Evolutionary conservation across 208 protist genomes (phyloP).

Genomic region (Leishmania martiniquensis): DNA sequence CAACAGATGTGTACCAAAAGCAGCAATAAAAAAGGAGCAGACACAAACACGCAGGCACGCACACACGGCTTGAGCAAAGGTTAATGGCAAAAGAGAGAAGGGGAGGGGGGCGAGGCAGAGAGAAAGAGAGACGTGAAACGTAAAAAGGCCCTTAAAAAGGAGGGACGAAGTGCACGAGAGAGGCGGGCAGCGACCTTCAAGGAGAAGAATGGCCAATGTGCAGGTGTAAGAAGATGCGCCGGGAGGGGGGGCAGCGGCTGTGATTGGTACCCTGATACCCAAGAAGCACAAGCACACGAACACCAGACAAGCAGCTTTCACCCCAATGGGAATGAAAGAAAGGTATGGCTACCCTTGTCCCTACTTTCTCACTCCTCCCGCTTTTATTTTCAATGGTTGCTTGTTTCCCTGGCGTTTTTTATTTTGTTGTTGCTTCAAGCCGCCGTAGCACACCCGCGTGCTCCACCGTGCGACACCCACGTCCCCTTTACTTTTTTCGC

Average conservation of each 20-base stretch:
- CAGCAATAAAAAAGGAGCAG: neutral
- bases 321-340: neutral
- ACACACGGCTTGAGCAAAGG: neutral
- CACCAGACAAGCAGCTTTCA: neutral
- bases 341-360: neutral
- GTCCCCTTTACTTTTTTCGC: neutral
- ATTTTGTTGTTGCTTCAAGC: neutral
- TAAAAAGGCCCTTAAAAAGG: neutral
- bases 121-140: neutral
- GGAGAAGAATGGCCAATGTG: neutral
- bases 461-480: neutral
- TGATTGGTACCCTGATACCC: neutral
- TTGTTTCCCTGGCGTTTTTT: neutral
- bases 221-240: neutral
- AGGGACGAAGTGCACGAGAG: neutral
- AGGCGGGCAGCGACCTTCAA: neutral
- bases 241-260: neutral
- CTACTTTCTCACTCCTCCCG: neutral
- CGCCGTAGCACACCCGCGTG: neutral
- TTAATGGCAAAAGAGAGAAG: slow-evolving; percentile 19
- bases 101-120: neutral
- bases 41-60: neutral
- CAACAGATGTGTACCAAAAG: slow-evolving; percentile 17
- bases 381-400: neutral
- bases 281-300: slow-evolving; percentile 7